Evolutionary conservation across 345 rosid genomes (phyloP).

Genomic region (Excoecaria agallocha): DNA sequence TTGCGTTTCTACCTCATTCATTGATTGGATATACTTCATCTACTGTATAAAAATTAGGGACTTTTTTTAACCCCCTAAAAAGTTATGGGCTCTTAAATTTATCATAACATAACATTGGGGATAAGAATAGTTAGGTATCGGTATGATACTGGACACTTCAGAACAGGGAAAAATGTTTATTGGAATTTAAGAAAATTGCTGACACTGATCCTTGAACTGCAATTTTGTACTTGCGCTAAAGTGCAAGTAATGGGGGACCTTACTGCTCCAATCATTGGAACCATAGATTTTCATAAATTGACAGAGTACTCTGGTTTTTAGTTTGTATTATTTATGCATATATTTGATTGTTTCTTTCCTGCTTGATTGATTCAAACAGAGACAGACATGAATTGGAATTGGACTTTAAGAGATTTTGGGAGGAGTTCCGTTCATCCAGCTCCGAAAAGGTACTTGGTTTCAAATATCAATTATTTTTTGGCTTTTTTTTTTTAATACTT

Average conservation of each 20-base stretch:
- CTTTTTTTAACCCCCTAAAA: neutral
- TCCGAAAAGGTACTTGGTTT: conserved; percentile 67
- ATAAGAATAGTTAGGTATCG: neutral
- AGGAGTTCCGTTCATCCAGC: conserved; percentile 97
- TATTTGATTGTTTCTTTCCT: neutral
- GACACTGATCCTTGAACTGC: neutral
- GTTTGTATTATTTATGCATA: neutral
- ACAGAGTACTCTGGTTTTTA: neutral
- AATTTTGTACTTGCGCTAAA: neutral
- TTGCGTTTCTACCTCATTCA: neutral
- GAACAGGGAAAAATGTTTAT: neutral
- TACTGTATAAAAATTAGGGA: neutral
- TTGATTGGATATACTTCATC: neutral
- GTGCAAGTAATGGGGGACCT: neutral
- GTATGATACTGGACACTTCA: neutral
- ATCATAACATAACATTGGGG: neutral
- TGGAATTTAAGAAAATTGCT: no score
- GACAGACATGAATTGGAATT: conserved; percentile 86
- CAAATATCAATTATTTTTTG: conserved; percentile 7
- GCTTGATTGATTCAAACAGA: conserved; percentile 31
- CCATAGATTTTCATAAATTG: neutral
- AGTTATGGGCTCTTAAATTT: neutral
- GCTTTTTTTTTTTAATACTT: neutral
- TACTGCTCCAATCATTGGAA: neutral
- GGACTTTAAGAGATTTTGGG: conserved; percentile 99